Conservation (phyloP, 2,329 filamentous ascomycete species). For the Colletotrichum gloeosporioides region DNA sequence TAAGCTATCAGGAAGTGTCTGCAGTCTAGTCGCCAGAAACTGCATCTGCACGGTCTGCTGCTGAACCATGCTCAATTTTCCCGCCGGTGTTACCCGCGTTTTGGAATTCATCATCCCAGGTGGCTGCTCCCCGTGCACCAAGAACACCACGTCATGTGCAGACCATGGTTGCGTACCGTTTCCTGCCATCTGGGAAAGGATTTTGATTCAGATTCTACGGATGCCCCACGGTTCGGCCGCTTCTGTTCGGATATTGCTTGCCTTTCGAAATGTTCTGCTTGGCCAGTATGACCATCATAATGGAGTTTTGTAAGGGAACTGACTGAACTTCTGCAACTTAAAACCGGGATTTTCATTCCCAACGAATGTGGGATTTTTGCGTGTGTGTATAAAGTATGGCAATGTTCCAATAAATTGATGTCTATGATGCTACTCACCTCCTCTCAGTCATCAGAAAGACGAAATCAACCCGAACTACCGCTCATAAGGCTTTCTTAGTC, state of each 20-base stretch:
- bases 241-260: neutral
- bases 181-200: neutral
- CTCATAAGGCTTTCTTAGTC: neutral
- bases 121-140: neutral
- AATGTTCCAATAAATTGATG: rapidly evolving
- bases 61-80: neutral
- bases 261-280: neutral
- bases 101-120: neutral
- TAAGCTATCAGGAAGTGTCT: neutral
- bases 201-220: neutral
- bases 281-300: neutral
- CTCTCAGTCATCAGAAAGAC: neutral
- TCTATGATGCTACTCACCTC: rapidly evolving
- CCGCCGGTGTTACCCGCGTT: neutral
- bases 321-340: rapidly evolving
- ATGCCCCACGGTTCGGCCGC: neutral
- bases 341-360: rapidly evolving
- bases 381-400: rapidly evolving
- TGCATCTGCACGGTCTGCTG: neutral
- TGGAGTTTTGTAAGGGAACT: rapidly evolving
- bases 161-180: neutral
- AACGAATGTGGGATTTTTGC: rapidly evolving
- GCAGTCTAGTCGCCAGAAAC: neutral
- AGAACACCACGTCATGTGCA: neutral
- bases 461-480: neutral